Evolutionary conservation across 2,329 filamentous ascomycete species (phyloP).

Genomic region (Neonectria hederae): DNA sequence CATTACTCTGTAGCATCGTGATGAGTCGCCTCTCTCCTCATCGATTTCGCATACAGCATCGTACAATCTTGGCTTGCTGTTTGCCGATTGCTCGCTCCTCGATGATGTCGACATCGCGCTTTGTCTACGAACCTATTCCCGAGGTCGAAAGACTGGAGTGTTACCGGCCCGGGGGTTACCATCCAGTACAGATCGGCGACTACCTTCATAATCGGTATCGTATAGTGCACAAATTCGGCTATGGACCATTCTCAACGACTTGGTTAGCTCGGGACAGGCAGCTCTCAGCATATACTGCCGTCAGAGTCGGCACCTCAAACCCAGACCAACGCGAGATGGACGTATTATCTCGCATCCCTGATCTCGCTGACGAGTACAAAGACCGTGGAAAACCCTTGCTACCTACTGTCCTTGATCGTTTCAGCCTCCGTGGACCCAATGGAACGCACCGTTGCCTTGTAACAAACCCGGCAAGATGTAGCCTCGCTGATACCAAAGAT

Average conservation of each 20-base stretch:
- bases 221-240: neutral
- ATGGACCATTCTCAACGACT: neutral
- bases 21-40: neutral
- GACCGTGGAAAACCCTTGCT: neutral
- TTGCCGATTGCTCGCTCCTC: neutral
- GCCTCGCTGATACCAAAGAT: constrained; percentile 33
- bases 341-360: neutral
- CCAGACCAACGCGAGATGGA: neutral
- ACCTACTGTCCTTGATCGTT: neutral
- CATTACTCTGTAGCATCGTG: neutral
- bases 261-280: neutral
- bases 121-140: neutral
- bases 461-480: constrained; percentile 27
- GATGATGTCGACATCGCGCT: neutral
- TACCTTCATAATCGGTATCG: neutral
- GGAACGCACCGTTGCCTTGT: neutral
- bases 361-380: neutral
- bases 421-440: neutral
- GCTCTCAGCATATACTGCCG: neutral
- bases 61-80: neutral
- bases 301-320: neutral
- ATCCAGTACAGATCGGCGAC: neutral
- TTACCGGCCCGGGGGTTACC: neutral
- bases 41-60: neutral
- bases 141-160: neutral